Conservation (phyloP, 1,284 basidiomycete genomes). For the Ceratobasidium theobromae region DNA sequence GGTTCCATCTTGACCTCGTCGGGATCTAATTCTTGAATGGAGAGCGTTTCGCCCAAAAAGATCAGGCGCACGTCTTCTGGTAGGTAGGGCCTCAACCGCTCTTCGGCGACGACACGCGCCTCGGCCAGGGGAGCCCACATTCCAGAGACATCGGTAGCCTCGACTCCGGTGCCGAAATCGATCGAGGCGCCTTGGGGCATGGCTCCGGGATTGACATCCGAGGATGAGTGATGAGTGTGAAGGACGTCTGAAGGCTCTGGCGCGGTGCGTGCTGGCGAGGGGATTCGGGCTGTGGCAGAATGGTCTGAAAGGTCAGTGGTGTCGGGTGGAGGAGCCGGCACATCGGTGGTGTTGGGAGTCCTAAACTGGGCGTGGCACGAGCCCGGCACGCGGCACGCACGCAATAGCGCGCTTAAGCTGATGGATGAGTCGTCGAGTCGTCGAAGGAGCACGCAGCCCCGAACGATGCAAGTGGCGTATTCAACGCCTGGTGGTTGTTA, state of each 20-base stretch:
- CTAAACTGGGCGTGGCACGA: constrained; percentile 27
- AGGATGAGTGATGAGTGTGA: not conserved
- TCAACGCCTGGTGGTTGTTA: constrained; percentile 16
- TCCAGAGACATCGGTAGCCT: constrained; percentile 19
- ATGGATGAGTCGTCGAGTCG: constrained; percentile 20
- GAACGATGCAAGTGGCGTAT: constrained; percentile 17
- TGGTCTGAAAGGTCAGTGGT: not conserved
- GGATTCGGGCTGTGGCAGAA: not conserved
- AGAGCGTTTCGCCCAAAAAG: constrained; percentile 5
- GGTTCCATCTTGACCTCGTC: not conserved
- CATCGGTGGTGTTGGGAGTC: constrained; percentile 9
- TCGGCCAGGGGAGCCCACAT: constrained; percentile 26
- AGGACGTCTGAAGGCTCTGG: constrained; percentile 17
- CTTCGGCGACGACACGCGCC: constrained; percentile 11
- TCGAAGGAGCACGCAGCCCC: constrained; percentile 22
- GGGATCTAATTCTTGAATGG: not conserved
- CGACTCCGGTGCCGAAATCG: constrained; percentile 23
- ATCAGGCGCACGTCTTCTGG: constrained; percentile 9
- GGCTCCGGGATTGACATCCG: not conserved
- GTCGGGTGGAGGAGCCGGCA: constrained; percentile 2
- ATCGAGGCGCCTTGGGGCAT: constrained; percentile 28
- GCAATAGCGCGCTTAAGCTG: constrained; percentile 21
- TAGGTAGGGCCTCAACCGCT: constrained; percentile 17
- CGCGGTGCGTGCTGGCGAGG: not conserved
- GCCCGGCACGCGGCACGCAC: constrained; percentile 23